Conservation (phyloP, 768 basidiomycete genomes). For the Suillus subluteus region DNA sequence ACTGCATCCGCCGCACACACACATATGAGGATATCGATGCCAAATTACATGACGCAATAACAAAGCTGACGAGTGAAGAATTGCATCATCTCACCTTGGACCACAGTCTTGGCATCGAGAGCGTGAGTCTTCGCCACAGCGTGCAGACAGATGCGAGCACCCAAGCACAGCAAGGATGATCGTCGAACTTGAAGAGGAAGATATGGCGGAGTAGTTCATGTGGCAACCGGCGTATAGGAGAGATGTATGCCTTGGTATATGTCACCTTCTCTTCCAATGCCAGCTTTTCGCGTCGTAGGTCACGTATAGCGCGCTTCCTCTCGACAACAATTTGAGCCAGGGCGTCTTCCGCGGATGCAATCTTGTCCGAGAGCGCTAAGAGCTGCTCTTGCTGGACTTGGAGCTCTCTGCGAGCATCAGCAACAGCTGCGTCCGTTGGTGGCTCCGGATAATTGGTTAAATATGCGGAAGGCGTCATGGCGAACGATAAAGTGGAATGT, state of each 20-base stretch:
- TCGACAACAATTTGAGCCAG: constrained; percentile 64
- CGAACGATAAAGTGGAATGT: constrained; percentile 5
- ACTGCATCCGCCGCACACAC: constrained; percentile 5
- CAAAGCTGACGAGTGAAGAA: constrained; percentile 3
- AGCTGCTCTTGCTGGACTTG: constrained; percentile 30
- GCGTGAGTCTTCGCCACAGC: constrained; percentile 65
- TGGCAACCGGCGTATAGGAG: constrained; percentile 73
- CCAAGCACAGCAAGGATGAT: constrained; percentile 77
- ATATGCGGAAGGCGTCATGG: constrained; percentile 23
- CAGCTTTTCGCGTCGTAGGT: constrained; percentile 53
- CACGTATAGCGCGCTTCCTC: constrained; percentile 54
- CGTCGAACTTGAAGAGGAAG: constrained; percentile 70
- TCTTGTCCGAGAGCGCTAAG: constrained; percentile 44
- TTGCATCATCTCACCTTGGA: constrained; percentile 59
- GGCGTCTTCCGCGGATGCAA: constrained; percentile 54
- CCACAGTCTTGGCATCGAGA: constrained; percentile 74
- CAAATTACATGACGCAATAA: constrained; percentile 14
- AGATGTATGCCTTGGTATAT: constrained; percentile 64
- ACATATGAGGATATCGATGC: constrained; percentile 4
- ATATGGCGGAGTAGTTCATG: constrained; percentile 74
- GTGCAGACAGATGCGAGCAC: constrained; percentile 69
- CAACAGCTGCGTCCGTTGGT: constrained; percentile 57
- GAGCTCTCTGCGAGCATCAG: constrained; percentile 55
- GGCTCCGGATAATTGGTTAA: constrained; percentile 51
- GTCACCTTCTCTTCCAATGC: constrained; percentile 51